Base-by-base conservation (phyloP, 768 basidiomycete species). In the Russula ochroleuca region DNA sequence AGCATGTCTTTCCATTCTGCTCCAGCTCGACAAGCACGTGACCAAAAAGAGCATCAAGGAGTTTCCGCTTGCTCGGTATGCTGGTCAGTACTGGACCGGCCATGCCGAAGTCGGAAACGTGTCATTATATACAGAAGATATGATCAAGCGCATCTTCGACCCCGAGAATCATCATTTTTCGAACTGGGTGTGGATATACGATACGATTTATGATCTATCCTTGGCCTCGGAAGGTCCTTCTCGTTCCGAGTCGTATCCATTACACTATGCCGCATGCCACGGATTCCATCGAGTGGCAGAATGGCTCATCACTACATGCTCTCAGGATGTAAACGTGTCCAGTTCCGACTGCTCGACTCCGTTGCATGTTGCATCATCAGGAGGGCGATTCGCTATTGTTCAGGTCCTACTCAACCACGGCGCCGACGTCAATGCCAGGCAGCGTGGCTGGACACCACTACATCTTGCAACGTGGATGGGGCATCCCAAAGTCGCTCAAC, bases 11-110 rank as follows among this genome's bases (percentile, higher is more conserved):
- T 41, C 3, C 1, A 1, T 41, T 41, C 17, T 41, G 5, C 60
- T 61, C 19, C 31, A 59, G 9, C 41, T 38, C 1, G 53, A 50
- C 49, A 11, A 41, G 19, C 35, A 37, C 48, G 17, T 62, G 15
- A 55, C 33, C 37, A 8, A 33, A 19, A 11, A n/a, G 5, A 2
- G 7, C 7, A 23, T 53, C n/a, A 10, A 55, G n/a, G 10, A 48
- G 1, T 45, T 41, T 14, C 58, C 58, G 3, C 58, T 59, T n/a
- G 58, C 58, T 13, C 9, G 7, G 6, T 61, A 61, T 38, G 60
- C 60, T 3, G 60, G 41, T 8, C 19, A 19, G 41, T 13, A 54
- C n/a, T 61, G 41, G 60, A 31, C 45, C 3, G 33, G 17, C 10
- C 52, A 61, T 14, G 52, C 53, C 0, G 41, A 45, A 11, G 19